Conservation (phyloP, 2,329 filamentous ascomycete species). For the Canariomyces notabilis region DNA sequence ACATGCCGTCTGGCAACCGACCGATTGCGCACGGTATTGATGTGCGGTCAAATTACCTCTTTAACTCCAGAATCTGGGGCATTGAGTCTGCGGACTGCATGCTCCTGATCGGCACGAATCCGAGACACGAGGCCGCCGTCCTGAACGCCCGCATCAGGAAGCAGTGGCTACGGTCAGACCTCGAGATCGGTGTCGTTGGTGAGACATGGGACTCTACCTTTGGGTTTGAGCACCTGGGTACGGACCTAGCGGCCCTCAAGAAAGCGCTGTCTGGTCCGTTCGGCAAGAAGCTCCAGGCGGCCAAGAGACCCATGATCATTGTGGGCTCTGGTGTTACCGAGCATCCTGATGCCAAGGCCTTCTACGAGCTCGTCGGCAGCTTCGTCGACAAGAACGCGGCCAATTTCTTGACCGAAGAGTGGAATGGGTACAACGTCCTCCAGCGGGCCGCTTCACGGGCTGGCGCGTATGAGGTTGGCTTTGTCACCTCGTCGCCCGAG, state of each 20-base stretch:
- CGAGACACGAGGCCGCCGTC: slow-evolving; percentile 88
- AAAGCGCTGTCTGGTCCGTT: slow-evolving; percentile 78
- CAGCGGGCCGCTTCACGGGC: slow-evolving; percentile 89
- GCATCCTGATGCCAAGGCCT: slow-evolving; percentile 83
- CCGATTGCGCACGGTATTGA: slow-evolving; percentile 91
- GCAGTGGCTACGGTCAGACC: slow-evolving; percentile 92
- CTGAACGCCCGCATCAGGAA: slow-evolving; percentile 96
- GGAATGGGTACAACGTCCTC: slow-evolving; percentile 97
- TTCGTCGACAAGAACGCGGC: slow-evolving; percentile 92
- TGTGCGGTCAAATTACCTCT: slow-evolving; percentile 87
- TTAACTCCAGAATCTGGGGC: slow-evolving; percentile 92
- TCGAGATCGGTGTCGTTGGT: slow-evolving; percentile 87
- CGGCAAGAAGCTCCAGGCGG: slow-evolving; percentile 83
- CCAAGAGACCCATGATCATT: slow-evolving; percentile 94
- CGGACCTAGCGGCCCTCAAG: slow-evolving; percentile 75
- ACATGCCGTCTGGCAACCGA: slow-evolving; percentile 76
- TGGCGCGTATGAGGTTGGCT: slow-evolving; percentile 93
- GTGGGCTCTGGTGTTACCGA: slow-evolving; percentile 90
- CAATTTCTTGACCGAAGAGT: slow-evolving; percentile 83
- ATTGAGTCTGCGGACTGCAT: slow-evolving; percentile 92
- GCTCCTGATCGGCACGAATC: slow-evolving; percentile 90
- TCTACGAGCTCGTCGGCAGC: slow-evolving; percentile 82
- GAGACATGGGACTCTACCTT: slow-evolving; percentile 92
- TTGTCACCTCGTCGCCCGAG: slow-evolving; percentile 75
- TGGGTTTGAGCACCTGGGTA: slow-evolving; percentile 86